Evolutionary conservation across 2,329 filamentous ascomycete species (phyloP), one percentile per base, ranked within the genome.

Genomic region (Claviceps digitariae): DNA sequence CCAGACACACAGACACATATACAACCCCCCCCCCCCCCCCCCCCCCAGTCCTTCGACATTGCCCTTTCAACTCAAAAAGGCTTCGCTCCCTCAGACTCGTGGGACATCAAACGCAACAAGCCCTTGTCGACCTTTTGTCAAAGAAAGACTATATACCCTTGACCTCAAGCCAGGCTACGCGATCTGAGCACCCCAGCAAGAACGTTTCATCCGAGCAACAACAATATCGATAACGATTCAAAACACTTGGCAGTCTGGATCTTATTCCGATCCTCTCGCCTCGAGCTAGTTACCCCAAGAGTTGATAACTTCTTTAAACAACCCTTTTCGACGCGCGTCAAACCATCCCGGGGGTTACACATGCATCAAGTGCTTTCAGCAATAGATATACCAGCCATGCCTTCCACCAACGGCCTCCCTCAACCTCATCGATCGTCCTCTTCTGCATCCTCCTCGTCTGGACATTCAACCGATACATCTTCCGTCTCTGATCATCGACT

Each of bases 361-460:
- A 47, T 52, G 53, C 44, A 38, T 23, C 50, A 46, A 31, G 31
- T 9, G 21, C 54, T 45, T 9, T 21, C 31, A 29, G 21, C 43
- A 44, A 51, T 36, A 53, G 29, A 54, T 48, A 56, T 53, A 48
- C 13, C 52, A 49, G 48, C 46, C 53, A 56, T 52, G 36, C 53
- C 57, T 53, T 57, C 58, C 29, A 36, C 54, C 34, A 54, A 25
- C 50, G 36, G 53, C 49, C 31, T 56, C 43, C 27, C 51, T 43
- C 53, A 58, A 43, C 59, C 56, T 46, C 58, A 59, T 12, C 50
- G 55, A 53, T 58, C 59, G 36, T 61, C 63, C 20, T 64, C 63
- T 41, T 59, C 62, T 51, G 56, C 59, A 2, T 67, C 70, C 0
- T 71, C 70, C 56, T 71, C 72, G 60, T 73, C 72, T 41, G 71